phyloP scores from a whole-genome alignment of 495 filamentous ascomycete genomes.

The Neurospora sublineolata region DNA sequence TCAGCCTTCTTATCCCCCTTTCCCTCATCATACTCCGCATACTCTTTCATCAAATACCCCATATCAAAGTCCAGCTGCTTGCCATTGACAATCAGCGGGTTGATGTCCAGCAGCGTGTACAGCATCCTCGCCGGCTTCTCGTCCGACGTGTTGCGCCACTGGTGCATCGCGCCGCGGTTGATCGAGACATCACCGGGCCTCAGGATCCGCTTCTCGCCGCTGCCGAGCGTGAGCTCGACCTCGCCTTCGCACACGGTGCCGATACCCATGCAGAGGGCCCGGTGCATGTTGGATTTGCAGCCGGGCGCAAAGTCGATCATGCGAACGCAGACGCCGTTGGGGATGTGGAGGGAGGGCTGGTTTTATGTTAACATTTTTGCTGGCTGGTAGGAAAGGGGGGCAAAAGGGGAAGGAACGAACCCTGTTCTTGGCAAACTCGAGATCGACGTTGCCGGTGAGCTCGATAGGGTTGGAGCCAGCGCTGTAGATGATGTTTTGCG shows the following conservation, averaged over 20 bases:
- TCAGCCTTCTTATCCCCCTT: neutral
- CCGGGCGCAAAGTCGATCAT: neutral
- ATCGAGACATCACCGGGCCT: slow-evolving; percentile 39
- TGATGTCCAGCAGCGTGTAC: neutral
- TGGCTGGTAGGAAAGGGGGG: neutral
- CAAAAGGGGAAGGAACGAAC: neutral
- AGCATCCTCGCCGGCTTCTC: neutral
- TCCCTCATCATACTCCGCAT: neutral
- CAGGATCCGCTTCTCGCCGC: slow-evolving; percentile 36
- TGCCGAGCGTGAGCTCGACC: slow-evolving; percentile 39
- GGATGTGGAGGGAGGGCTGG: neutral
- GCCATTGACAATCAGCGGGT: neutral
- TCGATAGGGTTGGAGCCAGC: neutral
- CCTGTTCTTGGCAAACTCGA: neutral
- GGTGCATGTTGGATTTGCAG: slow-evolving; percentile 36
- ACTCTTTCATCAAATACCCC: neutral
- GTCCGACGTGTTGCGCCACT: slow-evolving; percentile 43
- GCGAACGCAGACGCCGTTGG: neutral
- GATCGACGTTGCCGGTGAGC: neutral
- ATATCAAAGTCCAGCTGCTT: neutral
- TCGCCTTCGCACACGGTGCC: slow-evolving; percentile 48
- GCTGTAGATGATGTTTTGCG: neutral
- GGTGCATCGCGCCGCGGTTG: slow-evolving; percentile 50
- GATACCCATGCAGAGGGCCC: slow-evolving; percentile 48
- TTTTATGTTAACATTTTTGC: neutral